These are phyloP conservation scores for Venturia effusa DNA, from an alignment of 2,329 filamentous ascomycete genomes.

Conservation along the genomic window DNA sequence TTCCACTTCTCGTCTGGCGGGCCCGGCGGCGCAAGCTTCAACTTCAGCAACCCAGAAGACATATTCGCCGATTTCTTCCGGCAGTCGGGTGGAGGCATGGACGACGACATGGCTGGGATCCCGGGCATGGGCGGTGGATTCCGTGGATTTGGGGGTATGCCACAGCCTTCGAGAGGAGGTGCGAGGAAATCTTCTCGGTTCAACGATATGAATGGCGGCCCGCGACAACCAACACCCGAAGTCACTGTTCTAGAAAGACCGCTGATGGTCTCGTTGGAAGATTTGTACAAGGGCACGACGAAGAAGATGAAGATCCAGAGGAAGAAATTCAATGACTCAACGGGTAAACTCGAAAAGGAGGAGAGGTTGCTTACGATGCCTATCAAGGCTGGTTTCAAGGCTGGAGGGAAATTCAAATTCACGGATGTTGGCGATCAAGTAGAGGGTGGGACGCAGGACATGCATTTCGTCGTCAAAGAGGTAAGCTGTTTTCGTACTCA, in stretches of 20 bases:
- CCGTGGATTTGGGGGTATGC: constrained; percentile 29
- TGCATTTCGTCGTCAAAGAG: constrained; percentile 92
- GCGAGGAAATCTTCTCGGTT: constrained; percentile 24
- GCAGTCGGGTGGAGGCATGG: constrained; percentile 36
- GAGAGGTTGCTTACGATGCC: constrained; percentile 90
- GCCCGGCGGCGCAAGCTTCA: constrained; percentile 55
- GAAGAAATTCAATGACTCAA: constrained; percentile 76
- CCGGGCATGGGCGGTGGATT: constrained; percentile 29
- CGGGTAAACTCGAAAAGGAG: constrained; percentile 72
- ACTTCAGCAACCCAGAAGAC: constrained; percentile 70
- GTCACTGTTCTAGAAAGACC: constrained; percentile 84
- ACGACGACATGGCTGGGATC: constrained; percentile 35
- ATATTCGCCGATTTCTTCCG: constrained; percentile 82
- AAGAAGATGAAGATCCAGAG: constrained; percentile 99
- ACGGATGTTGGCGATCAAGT: constrained; percentile 96
- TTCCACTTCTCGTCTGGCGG: constrained; percentile 55
- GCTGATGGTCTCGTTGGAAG: constrained; percentile 72
- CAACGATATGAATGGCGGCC: constrained; percentile 22
- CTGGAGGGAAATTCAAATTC: constrained; percentile 97
- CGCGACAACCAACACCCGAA: constrained; percentile 57
- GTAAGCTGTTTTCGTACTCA: constrained; percentile 40
- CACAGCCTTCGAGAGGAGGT: constrained; percentile 14
- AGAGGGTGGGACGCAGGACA: constrained; percentile 87
- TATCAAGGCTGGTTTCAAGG: constrained; percentile 91
- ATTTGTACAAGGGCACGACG: constrained; percentile 72